Conservation (phyloP, 257 asterid genomes). For the Catharanthus roseus region DNA sequence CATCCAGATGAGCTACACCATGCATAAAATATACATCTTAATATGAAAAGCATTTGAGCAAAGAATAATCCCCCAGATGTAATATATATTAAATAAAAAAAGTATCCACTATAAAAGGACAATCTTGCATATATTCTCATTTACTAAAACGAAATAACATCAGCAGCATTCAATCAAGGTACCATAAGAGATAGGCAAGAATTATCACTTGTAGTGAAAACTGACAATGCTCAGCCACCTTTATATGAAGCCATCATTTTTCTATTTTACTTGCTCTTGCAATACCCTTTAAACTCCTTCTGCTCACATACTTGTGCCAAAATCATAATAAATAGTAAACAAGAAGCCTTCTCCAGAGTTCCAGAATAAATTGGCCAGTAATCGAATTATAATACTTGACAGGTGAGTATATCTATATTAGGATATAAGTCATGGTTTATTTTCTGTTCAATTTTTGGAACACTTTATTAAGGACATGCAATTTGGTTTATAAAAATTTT, state of each 20-base stretch:
- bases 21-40: not conserved
- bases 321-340: not conserved
- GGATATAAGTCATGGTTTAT: not conserved
- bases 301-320: not conserved
- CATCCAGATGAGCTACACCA: slow-evolving; percentile 30
- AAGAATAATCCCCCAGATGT: too few species aligned
- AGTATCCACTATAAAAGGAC: not conserved
- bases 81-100: too few species aligned
- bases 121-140: not conserved
- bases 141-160: not conserved
- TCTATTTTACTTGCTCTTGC: too few species aligned
- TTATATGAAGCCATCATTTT: not conserved
- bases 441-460: too few species aligned
- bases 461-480: not conserved
- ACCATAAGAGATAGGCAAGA: not conserved
- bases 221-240: not conserved
- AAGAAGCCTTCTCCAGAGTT: not conserved
- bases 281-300: not conserved
- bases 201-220: not conserved
- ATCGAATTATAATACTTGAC: not conserved
- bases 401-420: not conserved
- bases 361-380: not conserved
- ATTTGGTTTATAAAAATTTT: not conserved
- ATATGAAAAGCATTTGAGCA: not conserved
- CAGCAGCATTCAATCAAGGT: not conserved